A percentile compares a stretch with the other conserved stretches of the same genome.
Evolutionary conservation across 1,284 basidiomycete genomes (phyloP).

Genomic region (Cutaneotrichosporon arboriforme): DNA sequence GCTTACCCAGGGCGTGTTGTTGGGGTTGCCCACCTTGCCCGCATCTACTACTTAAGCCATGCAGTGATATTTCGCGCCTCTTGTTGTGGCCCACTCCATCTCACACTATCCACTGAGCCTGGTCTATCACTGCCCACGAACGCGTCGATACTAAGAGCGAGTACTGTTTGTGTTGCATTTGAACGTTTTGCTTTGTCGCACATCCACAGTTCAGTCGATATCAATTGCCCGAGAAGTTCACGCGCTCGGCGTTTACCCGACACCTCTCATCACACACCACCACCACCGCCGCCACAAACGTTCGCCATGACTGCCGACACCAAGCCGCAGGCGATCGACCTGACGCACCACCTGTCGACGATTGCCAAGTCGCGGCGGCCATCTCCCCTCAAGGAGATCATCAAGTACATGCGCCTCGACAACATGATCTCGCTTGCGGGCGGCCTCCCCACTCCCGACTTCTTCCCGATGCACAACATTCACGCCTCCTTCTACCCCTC

Average conservation of each 20-base stretch:
- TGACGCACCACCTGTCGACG: constrained; percentile 56
- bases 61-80: too few relatives aligned
- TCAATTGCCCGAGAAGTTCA: too few relatives aligned
- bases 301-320: not conserved
- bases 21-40: too few relatives aligned
- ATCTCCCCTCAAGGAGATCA: constrained; percentile 58
- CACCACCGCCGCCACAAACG: not conserved
- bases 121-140: not conserved
- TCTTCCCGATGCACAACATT: constrained; percentile 40
- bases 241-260: not conserved
- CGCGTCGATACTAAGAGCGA: not conserved
- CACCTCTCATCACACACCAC: not conserved
- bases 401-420: constrained; percentile 22
- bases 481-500: constrained; percentile 25
- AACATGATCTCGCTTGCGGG: constrained; percentile 35
- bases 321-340: constrained; percentile 49
- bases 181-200: not conserved
- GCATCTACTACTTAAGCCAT: too few relatives aligned
- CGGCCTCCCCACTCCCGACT: constrained; percentile 39
- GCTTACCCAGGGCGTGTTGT: too few relatives aligned
- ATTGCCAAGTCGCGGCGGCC: constrained; percentile 53
- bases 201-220: not conserved
- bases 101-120: not conserved
- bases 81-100: not conserved
- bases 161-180: not conserved